These are phyloP conservation scores for Oryza meyeriana DNA, from an alignment of 176 grass and related monocot genomes.

Conservation along the genomic window DNA sequence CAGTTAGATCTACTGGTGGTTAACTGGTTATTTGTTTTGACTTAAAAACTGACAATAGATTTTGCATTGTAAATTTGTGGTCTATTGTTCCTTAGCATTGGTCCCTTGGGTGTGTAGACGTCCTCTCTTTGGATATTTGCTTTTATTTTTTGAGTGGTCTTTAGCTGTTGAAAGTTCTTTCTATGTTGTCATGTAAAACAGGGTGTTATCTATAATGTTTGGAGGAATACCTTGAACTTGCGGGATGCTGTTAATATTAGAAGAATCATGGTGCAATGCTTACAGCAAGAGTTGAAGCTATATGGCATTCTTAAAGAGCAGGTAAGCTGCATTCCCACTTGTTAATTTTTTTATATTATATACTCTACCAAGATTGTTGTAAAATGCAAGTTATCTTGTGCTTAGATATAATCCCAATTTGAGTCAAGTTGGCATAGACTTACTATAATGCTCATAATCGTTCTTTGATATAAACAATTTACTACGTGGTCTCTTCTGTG, in stretches of 20 bases:
- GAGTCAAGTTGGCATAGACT: neutral
- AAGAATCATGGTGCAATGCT: constrained; percentile 59
- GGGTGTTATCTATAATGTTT: constrained; percentile 65
- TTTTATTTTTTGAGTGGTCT: constrained; percentile 16
- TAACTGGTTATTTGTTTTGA: neutral
- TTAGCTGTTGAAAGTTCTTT: constrained; percentile 26
- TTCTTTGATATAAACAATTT: neutral
- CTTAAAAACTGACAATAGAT: neutral
- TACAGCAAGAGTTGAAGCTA: constrained; percentile 59
- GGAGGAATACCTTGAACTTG: constrained; percentile 49
- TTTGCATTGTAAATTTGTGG: constrained; percentile 7
- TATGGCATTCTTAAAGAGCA: constrained; percentile 67
- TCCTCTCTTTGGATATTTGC: constrained; percentile 7
- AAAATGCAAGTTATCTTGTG: neutral
- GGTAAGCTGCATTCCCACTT: constrained; percentile 42
- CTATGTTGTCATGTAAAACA: constrained; percentile 44
- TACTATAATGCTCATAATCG: neutral
- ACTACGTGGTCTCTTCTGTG: neutral
- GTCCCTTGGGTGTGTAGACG: neutral
- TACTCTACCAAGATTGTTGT: neutral
- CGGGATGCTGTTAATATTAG: constrained; percentile 60
- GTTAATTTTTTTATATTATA: neutral
- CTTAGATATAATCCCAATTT: neutral
- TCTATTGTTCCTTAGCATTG: neutral
- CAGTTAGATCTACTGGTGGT: neutral